A percentile compares a stretch with the other conserved stretches of the same genome.
Conservation (phyloP, 2,329 filamentous ascomycete genomes). For the Ophiosphaerella narmari region DNA sequence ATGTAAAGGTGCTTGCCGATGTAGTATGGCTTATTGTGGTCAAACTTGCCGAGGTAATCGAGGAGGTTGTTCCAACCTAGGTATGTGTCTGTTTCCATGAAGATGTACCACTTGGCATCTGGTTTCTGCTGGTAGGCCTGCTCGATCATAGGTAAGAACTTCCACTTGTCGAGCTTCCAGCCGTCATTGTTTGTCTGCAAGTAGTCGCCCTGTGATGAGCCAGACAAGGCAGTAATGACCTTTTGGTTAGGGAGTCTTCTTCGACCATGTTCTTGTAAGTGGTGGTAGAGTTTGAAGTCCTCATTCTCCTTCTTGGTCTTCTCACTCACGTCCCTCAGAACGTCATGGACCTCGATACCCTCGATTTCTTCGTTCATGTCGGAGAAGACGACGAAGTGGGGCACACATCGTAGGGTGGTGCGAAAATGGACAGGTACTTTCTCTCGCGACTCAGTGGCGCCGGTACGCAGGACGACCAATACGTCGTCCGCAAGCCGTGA, state of each 20-base stretch:
- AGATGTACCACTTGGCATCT: conserved; percentile 45
- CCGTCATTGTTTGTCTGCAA: conserved; percentile 46
- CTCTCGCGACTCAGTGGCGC: conserved; percentile 61
- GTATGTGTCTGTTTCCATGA: conserved; percentile 46
- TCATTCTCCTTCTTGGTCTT: conserved; percentile 46
- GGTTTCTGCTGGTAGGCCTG: conserved; percentile 49
- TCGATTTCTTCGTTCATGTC: conserved; percentile 62
- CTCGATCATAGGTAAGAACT: conserved; percentile 61
- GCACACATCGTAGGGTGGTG: conserved; percentile 62
- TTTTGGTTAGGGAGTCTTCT: conserved; percentile 43
- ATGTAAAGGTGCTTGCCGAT: conserved; percentile 52
- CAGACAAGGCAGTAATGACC: conserved; percentile 36
- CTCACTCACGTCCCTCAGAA: conserved; percentile 52
- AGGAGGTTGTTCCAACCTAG: conserved; percentile 47
- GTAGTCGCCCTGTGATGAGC: conserved; percentile 42
- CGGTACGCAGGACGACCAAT: conserved; percentile 64
- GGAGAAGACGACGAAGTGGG: conserved; percentile 61
- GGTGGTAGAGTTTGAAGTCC: conserved; percentile 60
- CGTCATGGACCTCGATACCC: conserved; percentile 54
- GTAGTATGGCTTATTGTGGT: conserved; percentile 47
- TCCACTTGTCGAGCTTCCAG: conserved; percentile 64
- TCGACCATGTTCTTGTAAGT: conserved; percentile 52
- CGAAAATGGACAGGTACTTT: conserved; percentile 63
- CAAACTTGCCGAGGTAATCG: conserved; percentile 46
- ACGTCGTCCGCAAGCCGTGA: conserved; percentile 54